phyloP scores from a whole-genome alignment of 2,329 filamentous ascomycete species.

The Penicillium sp. region DNA sequence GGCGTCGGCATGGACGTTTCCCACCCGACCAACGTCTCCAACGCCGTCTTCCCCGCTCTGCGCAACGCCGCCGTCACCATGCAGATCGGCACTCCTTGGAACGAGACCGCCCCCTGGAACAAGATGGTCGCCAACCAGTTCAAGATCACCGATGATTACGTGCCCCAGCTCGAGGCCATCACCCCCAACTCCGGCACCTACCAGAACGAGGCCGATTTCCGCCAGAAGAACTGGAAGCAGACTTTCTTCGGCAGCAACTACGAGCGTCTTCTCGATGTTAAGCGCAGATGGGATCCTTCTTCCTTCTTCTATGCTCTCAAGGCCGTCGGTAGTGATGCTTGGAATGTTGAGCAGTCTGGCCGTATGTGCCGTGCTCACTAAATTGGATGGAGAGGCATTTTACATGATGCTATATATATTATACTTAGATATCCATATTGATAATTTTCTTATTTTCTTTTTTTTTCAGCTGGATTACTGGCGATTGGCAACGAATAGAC shows the following conservation, averaged over 20 bases:
- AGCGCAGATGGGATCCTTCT: slow-evolving; percentile 44
- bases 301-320: slow-evolving; percentile 43
- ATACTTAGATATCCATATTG: background rate
- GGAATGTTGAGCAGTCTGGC: slow-evolving; percentile 28
- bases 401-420: background rate
- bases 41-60: slow-evolving; percentile 43
- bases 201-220: slow-evolving; percentile 45
- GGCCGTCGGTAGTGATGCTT: slow-evolving; percentile 41
- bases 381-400: background rate
- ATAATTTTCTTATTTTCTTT: background rate
- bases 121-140: slow-evolving; percentile 38
- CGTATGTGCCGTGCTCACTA: slow-evolving; percentile 28
- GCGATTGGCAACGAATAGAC: background rate
- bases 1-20: slow-evolving; percentile 43
- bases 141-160: slow-evolving; percentile 40
- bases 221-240: slow-evolving; percentile 41
- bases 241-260: slow-evolving; percentile 47
- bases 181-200: slow-evolving; percentile 43
- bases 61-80: slow-evolving; percentile 40
- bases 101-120: slow-evolving; percentile 38
- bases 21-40: slow-evolving; percentile 34
- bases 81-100: slow-evolving; percentile 36
- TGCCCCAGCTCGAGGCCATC: slow-evolving; percentile 39
- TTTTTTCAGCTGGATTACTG: background rate
- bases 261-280: slow-evolving; percentile 34